Evolutionary conservation across 1,139 yeast genomes (phyloP), one percentile per base, ranked within the genome.

Genomic region (Yueomyces sp.): DNA sequence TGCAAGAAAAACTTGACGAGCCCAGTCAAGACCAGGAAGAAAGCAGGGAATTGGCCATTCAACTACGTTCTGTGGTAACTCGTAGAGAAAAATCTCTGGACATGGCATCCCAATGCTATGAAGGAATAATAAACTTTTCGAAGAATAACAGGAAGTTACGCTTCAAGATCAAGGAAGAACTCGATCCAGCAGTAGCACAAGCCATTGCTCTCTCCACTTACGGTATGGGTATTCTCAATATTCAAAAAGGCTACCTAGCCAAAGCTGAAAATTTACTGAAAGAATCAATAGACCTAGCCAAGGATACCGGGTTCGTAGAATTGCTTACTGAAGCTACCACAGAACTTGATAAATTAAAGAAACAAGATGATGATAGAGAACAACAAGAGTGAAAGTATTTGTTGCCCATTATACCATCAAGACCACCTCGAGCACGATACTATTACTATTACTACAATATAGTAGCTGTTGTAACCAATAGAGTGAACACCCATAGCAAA

Each of bases 201-300:
- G 78, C 83, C 2, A 76, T 81, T 32, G 95, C 95, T 0, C 67
- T 86, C 55, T 77, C 95, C 0, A 78, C 86, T 0, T 89, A 85
- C 56, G 94, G 95, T 0, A 67, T 85, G 37, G 97, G 96, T 0
- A 94, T 87, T 4, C 72, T 85, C 12, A 72, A 76, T 41, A 62
- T 83, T 25, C 87, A 84, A 55, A 53, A 69, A 27, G 61, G 62
- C 2, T 44, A 47, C 4, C 39, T 53, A 3, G 48, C 50, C 1
- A 66, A 70, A 48, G 87, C 95, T 0, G 77, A 75, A 50, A 68
- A 78, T 35, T 64, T 75, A 32, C 65, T 87, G 39, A 67, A 82
- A 26, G 91, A 82, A 57, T 77, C 95, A 0, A 69, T 87, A 39
- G 71, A 80, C 19, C 66, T 87, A 48, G 87, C 94, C 1, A 73